phyloP scores from a whole-genome alignment of 2,329 filamentous ascomycete genomes.

The Fusarium dimerum region DNA sequence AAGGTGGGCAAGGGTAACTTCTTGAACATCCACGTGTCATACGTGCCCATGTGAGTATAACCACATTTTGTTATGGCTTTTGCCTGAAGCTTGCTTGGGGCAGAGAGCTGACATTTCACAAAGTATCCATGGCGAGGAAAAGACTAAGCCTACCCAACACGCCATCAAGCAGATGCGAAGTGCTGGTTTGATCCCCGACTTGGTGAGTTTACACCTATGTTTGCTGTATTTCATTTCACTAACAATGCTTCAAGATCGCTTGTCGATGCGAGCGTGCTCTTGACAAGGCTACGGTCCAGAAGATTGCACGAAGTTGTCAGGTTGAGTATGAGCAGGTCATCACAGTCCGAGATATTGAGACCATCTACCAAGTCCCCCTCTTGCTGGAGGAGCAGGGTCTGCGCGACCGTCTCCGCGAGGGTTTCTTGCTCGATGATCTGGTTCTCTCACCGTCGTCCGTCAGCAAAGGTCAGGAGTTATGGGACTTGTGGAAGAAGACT shows the following conservation, averaged over 20 bases:
- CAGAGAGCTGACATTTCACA: not conserved
- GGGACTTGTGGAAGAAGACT: constrained; percentile 74
- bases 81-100: not conserved
- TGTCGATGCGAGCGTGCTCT: constrained; percentile 84
- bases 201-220: constrained; percentile 49
- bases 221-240: not conserved
- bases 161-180: constrained; percentile 82
- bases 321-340: constrained; percentile 86
- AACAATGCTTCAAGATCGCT: constrained; percentile 63
- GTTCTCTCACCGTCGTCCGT: constrained; percentile 53
- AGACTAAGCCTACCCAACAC: constrained; percentile 95
- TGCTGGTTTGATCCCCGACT: constrained; percentile 69
- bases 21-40: constrained; percentile 83
- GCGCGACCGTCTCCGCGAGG: constrained; percentile 61
- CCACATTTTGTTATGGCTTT: not conserved
- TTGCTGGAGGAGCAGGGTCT: constrained; percentile 82
- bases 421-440: constrained; percentile 65
- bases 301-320: constrained; percentile 87
- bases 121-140: constrained; percentile 64
- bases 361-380: constrained; percentile 90
- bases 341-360: constrained; percentile 83
- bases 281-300: constrained; percentile 71
- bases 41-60: constrained; percentile 64
- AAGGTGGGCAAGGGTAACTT: constrained; percentile 77
- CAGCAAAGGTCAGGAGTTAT: constrained; percentile 65